Evolutionary conservation across 23 red algal species (phyloP), one percentile per base, ranked within the genome.

Genomic region (Gracilaria caudata): DNA sequence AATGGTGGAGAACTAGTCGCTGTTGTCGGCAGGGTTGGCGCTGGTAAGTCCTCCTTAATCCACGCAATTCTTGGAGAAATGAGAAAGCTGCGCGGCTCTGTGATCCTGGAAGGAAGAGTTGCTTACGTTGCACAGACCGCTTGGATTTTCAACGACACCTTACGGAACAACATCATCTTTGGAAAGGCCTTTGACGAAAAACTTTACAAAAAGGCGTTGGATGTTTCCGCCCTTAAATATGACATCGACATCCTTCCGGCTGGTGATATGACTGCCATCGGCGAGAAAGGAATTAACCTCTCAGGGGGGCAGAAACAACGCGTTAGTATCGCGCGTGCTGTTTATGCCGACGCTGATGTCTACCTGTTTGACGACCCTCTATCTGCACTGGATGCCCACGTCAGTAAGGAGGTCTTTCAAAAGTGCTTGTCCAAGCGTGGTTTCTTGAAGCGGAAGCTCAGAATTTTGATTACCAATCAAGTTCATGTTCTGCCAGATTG

Each of bases 231-330:
- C 24, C 78, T 99, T 0, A 51, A 92, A 7, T 76, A 92, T 45
- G 97, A 99, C 63, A 87, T 99, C 70, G 86, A 87, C 43, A 90
- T 95, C 29, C 89, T 99, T 46, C 93, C 97, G 1, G 86, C 68
- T 61, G 97, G 97, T 21, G 93, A 99, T 82, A 45, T 79, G 77
- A 99, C 97, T 0, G 93, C 90, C 2, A 99, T 99, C 86, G 97
- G 97, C 13, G 97, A 99, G 51, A 99, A 99, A 68, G 97, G 97
- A n/a, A 99, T 99, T 64, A 99, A 99, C 81, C 90, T 99, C 8
- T 89, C 81, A 33, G 97, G 97, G 19, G 97, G 97, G 20, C 97
- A 99, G 79, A 99, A 99, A 35, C 93, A 95, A 74, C 86, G 97
- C 16, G 94, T 99, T 3, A 90, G 86, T 49, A 79, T 99, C 32